phyloP scores from a whole-genome alignment of 2,329 filamentous ascomycete species.

The Xylariaceae sp. region DNA sequence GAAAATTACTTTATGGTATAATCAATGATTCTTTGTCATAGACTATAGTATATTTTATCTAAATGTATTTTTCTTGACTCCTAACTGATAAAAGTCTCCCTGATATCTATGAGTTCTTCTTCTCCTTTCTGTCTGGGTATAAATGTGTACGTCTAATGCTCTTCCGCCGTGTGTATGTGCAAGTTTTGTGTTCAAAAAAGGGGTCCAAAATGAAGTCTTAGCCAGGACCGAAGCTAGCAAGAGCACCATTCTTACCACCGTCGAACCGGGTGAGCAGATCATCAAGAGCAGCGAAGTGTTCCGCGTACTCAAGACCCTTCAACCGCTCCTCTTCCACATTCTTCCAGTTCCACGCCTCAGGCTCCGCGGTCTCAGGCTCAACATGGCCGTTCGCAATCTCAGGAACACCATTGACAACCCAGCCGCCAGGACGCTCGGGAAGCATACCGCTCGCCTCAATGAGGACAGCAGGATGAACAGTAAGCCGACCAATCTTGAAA shows the following conservation, averaged over 20 bases:
- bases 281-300: conserved; percentile 54
- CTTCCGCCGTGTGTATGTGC: conserved; percentile 9
- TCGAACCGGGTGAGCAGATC: conserved; percentile 48
- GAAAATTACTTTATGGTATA: no score
- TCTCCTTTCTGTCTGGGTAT: conserved; percentile 1
- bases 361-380: conserved; percentile 32
- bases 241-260: conserved; percentile 46
- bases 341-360: conserved; percentile 52
- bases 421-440: conserved; percentile 65
- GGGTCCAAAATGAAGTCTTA: conserved; percentile 18
- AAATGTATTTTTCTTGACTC: no score
- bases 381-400: conserved; percentile 35
- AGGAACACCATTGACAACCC: conserved; percentile 39
- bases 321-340: conserved; percentile 50
- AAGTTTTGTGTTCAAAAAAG: not conserved
- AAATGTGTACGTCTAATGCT: conserved; percentile 8
- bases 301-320: conserved; percentile 50
- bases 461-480: conserved; percentile 74
- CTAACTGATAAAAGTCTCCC: no score
- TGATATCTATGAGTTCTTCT: not conserved
- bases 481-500: conserved; percentile 75
- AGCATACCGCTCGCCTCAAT: conserved; percentile 68
- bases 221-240: conserved; percentile 45
- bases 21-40: no score
- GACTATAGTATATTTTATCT: no score